Conservation (phyloP, 305 asterid species). For the Fraxinus dipetala region DNA sequence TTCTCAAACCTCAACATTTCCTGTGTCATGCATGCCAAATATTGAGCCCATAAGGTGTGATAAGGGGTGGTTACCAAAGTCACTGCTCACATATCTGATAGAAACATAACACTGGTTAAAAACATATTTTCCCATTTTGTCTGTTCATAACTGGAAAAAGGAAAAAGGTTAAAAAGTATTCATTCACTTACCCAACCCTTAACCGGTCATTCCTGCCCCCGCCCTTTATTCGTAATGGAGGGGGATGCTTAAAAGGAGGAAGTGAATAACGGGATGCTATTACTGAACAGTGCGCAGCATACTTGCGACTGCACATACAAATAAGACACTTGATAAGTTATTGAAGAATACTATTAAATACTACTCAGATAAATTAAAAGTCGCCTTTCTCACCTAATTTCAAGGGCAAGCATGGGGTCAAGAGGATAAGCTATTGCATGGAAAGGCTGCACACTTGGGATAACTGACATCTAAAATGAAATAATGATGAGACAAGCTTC, state of each 20-base stretch:
- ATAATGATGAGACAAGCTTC: not conserved
- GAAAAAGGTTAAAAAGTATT: slow-evolving; percentile 7
- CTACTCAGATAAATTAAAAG: not conserved
- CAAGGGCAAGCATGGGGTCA: slow-evolving; percentile 90
- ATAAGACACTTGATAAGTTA: slow-evolving; percentile 14
- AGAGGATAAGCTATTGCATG: slow-evolving; percentile 99
- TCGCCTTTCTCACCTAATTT: slow-evolving; percentile 63
- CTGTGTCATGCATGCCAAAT: slow-evolving; percentile 87
- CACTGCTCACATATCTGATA: slow-evolving; percentile 92
- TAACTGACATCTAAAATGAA: slow-evolving; percentile 64
- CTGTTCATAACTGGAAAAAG: not conserved
- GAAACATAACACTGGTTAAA: not conserved
- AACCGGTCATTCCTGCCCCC: slow-evolving; percentile 65
- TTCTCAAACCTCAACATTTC: slow-evolving; percentile 76
- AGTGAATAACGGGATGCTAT: slow-evolving; percentile 88
- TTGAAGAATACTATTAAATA: not conserved
- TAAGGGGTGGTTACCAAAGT: slow-evolving; percentile 95
- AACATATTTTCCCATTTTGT: slow-evolving; percentile 2
- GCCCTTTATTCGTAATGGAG: slow-evolving; percentile 61
- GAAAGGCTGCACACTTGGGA: slow-evolving; percentile 99
- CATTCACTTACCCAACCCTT: slow-evolving; percentile 70
- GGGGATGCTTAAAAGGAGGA: slow-evolving; percentile 80
- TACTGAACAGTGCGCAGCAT: slow-evolving; percentile 88
- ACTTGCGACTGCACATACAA: slow-evolving; percentile 65
- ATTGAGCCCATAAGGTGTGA: slow-evolving; percentile 99